phyloP scores from a whole-genome alignment of 495 filamentous ascomycete genomes.

The Cairneyella variabilis region DNA sequence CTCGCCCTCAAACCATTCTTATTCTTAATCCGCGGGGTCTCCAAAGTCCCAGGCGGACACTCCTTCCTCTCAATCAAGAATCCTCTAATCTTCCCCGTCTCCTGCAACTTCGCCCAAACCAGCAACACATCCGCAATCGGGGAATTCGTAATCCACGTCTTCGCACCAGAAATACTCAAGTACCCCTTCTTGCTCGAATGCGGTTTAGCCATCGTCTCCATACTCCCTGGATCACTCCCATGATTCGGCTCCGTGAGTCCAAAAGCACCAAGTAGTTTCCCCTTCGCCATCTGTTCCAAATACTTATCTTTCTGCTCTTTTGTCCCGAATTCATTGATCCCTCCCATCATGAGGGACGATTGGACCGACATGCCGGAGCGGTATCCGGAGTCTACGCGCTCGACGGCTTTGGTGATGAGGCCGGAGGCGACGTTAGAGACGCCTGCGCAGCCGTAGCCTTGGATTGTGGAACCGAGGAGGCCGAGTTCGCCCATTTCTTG shows the following conservation, averaged over 20 bases:
- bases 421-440: conserved; percentile 87
- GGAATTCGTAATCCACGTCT: conserved; percentile 99
- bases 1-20: conserved; percentile 92
- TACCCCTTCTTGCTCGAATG: conserved; percentile 87
- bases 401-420: conserved; percentile 91
- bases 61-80: conserved; percentile 81
- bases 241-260: conserved; percentile 97
- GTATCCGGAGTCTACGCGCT: conserved; percentile 94
- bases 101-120: conserved; percentile 91
- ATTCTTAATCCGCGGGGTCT: conserved; percentile 90
- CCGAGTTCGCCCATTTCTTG: conserved; percentile 96
- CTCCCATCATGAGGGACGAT: conserved; percentile 91
- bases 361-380: conserved; percentile 96
- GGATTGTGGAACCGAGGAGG: conserved; percentile 82
- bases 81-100: conserved; percentile 90
- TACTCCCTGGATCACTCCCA: conserved; percentile 91
- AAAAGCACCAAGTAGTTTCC: conserved; percentile 85
- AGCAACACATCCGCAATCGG: conserved; percentile 88
- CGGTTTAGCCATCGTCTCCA: conserved; percentile 85
- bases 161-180: conserved; percentile 75
- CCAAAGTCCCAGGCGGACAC: conserved; percentile 81
- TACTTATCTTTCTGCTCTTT: conserved; percentile 86
- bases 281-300: conserved; percentile 79
- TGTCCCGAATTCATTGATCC: conserved; percentile 91
- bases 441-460: conserved; percentile 94